Evolutionary conservation across 345 rosid species (phyloP), one percentile per base, ranked within the genome.

Genomic region (Zanthoxylum bungeanum): DNA sequence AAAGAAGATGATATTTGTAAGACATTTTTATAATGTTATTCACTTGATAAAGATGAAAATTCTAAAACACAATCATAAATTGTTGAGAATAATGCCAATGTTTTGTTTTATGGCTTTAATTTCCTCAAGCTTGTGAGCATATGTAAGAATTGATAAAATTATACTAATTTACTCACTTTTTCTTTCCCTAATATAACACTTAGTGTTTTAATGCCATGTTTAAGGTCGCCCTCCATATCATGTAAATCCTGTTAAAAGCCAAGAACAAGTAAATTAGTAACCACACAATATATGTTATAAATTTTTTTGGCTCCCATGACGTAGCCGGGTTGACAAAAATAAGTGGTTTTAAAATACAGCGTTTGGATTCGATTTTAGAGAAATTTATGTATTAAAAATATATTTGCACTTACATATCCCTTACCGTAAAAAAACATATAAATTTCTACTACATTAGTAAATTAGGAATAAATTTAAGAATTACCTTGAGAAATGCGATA

Each of bases 401-500:
- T n/a, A n/a, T n/a, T n/a, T n/a, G n/a, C n/a, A n/a, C n/a, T n/a
- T n/a, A n/a, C n/a, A n/a, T n/a, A n/a, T n/a, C n/a, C n/a, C n/a
- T n/a, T n/a, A n/a, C n/a, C n/a, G n/a, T n/a, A n/a, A n/a, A n/a
- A n/a, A n/a, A n/a, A n/a, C n/a, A n/a, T n/a, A n/a, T 61, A 5
- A 44, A 51, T 28, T 57, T 57, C 22, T 16, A 24, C n/a, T n/a
- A n/a, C n/a, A n/a, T n/a, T n/a, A n/a, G n/a, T n/a, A n/a, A n/a
- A n/a, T n/a, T n/a, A n/a, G n/a, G n/a, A n/a, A n/a, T n/a, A n/a
- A n/a, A n/a, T n/a, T n/a, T n/a, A n/a, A n/a, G n/a, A 49, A 50
- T 59, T 73, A 80, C 84, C 76, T 77, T 80, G 76, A 74, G 71
- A 2, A 77, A 55, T 40, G 81, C 78, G 22, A 82, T 76, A 51